Percentiles rank a stretch among this genome's conserved stretches.
These are phyloP conservation scores for Salvia miltiorrhiza DNA, from an alignment of 257 asterid genomes.

Conservation along the genomic window DNA sequence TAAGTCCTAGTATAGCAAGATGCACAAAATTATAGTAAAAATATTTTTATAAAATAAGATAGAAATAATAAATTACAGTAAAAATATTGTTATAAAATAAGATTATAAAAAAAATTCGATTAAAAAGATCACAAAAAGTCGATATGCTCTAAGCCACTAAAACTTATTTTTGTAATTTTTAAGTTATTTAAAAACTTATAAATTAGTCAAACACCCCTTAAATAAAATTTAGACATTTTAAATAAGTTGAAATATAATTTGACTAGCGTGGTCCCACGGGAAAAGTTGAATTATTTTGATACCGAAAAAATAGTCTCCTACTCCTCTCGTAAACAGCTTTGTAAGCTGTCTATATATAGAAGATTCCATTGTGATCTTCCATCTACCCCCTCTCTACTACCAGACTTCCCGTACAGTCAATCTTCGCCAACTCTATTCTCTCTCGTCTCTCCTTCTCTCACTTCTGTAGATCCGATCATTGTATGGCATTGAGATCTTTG, in stretches of 20 bases:
- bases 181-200: no score
- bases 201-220: no score
- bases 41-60: no score
- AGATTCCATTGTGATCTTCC: background rate
- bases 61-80: no score
- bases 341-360: background rate
- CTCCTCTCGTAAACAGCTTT: background rate
- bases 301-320: background rate
- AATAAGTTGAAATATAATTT: background rate
- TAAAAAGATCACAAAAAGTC: no score
- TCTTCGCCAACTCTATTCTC: background rate
- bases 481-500: conserved; percentile 81
- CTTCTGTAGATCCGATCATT: conserved; percentile 16
- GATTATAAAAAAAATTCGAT: no score
- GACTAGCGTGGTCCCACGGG: background rate
- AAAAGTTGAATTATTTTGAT: background rate
- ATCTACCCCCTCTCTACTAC: background rate
- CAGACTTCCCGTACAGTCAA: background rate
- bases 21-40: no score
- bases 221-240: no score
- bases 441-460: background rate
- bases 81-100: no score
- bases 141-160: no score
- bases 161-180: no score
- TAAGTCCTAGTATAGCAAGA: no score